Evolutionary conservation across 768 basidiomycete genomes (phyloP).

Genomic region (Tylopilus intermedius): DNA sequence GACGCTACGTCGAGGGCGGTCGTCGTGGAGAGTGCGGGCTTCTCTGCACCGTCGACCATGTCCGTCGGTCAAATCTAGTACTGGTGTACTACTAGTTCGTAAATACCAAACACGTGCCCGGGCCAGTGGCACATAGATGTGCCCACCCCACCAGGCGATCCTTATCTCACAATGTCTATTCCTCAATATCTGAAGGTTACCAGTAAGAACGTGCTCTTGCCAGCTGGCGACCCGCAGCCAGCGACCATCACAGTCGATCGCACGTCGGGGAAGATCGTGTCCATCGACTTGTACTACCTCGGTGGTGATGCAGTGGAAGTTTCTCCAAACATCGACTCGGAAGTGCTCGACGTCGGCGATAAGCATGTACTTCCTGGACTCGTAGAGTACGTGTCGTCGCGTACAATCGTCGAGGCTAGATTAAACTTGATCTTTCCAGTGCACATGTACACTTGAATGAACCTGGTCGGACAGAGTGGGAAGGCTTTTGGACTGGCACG

Average conservation of each 20-base stretch:
- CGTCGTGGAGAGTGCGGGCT: slow-evolving; percentile 6
- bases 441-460: slow-evolving; percentile 93
- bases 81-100: too few relatives aligned
- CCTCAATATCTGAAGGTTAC: slow-evolving; percentile 39
- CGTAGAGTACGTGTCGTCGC: slow-evolving; percentile 53
- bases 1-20: slow-evolving; percentile 15
- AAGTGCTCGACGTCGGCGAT: slow-evolving; percentile 54
- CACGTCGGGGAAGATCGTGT: slow-evolving; percentile 54
- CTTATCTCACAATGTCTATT: slow-evolving; percentile 9
- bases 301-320: slow-evolving; percentile 23
- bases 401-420: background rate
- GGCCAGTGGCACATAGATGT: too few relatives aligned
- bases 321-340: slow-evolving; percentile 16
- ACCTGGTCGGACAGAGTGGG: slow-evolving; percentile 91
- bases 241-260: slow-evolving; percentile 63
- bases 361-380: slow-evolving; percentile 70
- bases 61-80: background rate
- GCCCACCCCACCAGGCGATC: background rate
- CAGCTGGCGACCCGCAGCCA: slow-evolving; percentile 44
- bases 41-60: slow-evolving; percentile 19
- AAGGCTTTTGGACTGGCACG: slow-evolving; percentile 91
- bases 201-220: slow-evolving; percentile 55
- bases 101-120: too few relatives aligned
- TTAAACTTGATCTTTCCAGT: slow-evolving; percentile 35
- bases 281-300: slow-evolving; percentile 38